These are phyloP conservation scores for Candida boidinii DNA, from an alignment of 805 yeast genomes.

Conservation along the genomic window DNA sequence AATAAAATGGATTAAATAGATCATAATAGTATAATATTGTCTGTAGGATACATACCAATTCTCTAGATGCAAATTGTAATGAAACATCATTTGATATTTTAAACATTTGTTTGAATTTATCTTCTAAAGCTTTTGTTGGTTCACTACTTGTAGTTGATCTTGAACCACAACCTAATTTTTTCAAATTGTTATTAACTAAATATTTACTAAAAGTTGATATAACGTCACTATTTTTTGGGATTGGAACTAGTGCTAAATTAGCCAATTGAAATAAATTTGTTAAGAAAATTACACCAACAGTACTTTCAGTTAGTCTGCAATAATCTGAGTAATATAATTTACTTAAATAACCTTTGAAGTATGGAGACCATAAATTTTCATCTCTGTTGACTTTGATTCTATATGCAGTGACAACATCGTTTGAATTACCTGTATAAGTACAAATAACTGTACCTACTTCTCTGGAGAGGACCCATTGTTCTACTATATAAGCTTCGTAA, in stretches of 20 bases:
- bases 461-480: slow-evolving; percentile 86
- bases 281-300: slow-evolving; percentile 58
- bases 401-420: slow-evolving; percentile 51
- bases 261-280: slow-evolving; percentile 80
- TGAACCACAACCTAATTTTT: slow-evolving; percentile 76
- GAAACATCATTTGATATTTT: slow-evolving; percentile 48
- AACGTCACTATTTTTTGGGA: slow-evolving; percentile 41
- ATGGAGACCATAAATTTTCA: slow-evolving; percentile 37
- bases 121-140: slow-evolving; percentile 71
- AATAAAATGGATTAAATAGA: slow-evolving; percentile 54
- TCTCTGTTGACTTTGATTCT: slow-evolving; percentile 47
- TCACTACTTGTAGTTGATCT: slow-evolving; percentile 67
- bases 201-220: slow-evolving; percentile 43
- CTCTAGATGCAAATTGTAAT: slow-evolving; percentile 58
- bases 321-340: slow-evolving; percentile 54
- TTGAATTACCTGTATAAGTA: slow-evolving; percentile 76
- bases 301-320: slow-evolving; percentile 59
- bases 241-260: slow-evolving; percentile 58
- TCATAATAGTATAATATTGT: slow-evolving; percentile 71
- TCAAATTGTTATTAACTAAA: slow-evolving; percentile 66
- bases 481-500: slow-evolving; percentile 84
- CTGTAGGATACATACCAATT: slow-evolving; percentile 68
- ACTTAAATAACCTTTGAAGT: slow-evolving; percentile 51
- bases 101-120: slow-evolving; percentile 73
- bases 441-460: slow-evolving; percentile 60